These are phyloP conservation scores for Ceratobasidium sp. DNA, from an alignment of 1,284 basidiomycete species.

Conservation along the genomic window DNA sequence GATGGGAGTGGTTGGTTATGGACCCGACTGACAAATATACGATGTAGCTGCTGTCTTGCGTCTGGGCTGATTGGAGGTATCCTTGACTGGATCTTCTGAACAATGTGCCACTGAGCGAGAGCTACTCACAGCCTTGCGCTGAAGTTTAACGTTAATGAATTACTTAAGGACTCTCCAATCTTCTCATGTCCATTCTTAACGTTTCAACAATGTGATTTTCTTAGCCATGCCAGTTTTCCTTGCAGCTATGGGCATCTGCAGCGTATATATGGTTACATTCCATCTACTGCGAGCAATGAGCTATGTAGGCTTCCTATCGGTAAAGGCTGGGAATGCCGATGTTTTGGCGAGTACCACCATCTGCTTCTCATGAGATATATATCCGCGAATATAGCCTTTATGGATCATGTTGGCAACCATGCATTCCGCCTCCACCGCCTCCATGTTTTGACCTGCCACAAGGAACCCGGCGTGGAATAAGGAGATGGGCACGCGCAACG, in stretches of 20 bases:
- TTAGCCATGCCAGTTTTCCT: no score
- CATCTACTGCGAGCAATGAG: background rate
- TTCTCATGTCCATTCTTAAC: no score
- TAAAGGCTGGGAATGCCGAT: slow-evolving; percentile 74
- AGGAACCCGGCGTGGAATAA: slow-evolving; percentile 76
- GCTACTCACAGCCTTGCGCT: no score
- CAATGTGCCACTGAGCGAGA: no score
- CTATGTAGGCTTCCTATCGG: slow-evolving; percentile 23
- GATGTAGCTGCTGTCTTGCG: slow-evolving; percentile 27
- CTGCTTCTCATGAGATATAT: slow-evolving; percentile 94
- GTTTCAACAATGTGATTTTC: no score
- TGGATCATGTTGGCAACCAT: slow-evolving; percentile 93
- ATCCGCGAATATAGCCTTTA: slow-evolving; percentile 90
- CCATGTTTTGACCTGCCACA: slow-evolving; percentile 63
- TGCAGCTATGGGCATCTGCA: background rate
- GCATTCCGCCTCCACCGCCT: slow-evolving; percentile 88
- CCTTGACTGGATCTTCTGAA: slow-evolving; percentile 21
- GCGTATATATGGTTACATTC: background rate
- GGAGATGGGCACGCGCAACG: slow-evolving; percentile 75
- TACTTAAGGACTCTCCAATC: no score
- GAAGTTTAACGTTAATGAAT: no score
- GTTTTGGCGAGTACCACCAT: slow-evolving; percentile 87
- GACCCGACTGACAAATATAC: background rate
- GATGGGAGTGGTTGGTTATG: background rate
- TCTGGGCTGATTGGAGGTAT: slow-evolving; percentile 20